Base-by-base conservation (phyloP, 23 red algal genomes). In the Porphyridium purpureum region DNA sequence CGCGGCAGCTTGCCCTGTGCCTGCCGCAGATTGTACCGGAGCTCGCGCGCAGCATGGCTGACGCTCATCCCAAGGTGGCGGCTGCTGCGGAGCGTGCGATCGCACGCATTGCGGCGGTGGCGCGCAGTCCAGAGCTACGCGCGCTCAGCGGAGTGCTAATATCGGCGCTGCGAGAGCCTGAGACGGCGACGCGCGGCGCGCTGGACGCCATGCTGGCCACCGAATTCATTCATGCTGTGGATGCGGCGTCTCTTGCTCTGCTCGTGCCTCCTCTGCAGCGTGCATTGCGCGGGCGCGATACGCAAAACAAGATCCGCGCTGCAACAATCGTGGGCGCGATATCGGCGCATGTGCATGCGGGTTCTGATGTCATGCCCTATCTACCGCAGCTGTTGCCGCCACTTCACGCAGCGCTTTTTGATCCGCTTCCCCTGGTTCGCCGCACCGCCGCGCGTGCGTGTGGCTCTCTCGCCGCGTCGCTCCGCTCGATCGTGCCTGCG, bases 61-160 rank as follows among this genome's bases (percentile, higher is more conserved):
- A 98, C 50, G 80, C 72, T 5, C 90, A 98, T 86, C 90, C 90
- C 14, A 78, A 73, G 52, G 90, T 98, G 44, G 53, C 72, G 46
- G 59, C 62, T 15, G 57, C 84, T 4, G 55, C 84, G 14, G 64
- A 80, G 33, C 69, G 73, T 1, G 72, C 84, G n/a, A 47, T 93
- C 23, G 66, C 60, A 23, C 42, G 84, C 29, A 81, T 93, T 55
- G 84, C 84, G 4, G 75, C 84, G n/a, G 84, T 93, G 0, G 67
- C 76, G 6, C 53, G 62, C 25, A 93, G 62, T 47, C 84, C 84
- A 14, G 84, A 93, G 52, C 57, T 93, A 3, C 75, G 84, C 40
- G 66, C 68, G 5, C 63, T 93, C 3, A 58, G 69, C 32, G 54
- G 64, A 0, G 80, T 93, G 44, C 54, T 93, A 22, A 61, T 93